phyloP scores from a whole-genome alignment of 306 rosid species.

The Hippophae tibetana region DNA sequence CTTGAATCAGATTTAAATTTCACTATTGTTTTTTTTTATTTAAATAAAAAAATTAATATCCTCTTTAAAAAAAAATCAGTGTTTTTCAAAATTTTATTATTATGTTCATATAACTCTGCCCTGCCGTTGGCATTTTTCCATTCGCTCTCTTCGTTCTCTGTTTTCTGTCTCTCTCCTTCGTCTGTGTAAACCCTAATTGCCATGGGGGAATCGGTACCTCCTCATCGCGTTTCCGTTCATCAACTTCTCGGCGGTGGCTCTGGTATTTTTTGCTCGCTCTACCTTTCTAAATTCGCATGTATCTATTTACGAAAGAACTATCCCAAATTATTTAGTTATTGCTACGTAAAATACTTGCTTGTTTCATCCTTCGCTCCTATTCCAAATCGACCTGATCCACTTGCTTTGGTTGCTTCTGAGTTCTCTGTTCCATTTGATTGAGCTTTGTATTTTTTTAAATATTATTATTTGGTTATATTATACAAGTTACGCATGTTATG shows the following conservation, averaged over 20 bases:
- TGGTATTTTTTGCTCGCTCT: slow-evolving; percentile 38
- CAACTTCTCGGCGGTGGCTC: slow-evolving; percentile 68
- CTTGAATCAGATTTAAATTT: too few species aligned
- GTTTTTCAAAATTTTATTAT: neutral
- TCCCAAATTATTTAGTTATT: neutral
- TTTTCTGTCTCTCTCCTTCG: neutral
- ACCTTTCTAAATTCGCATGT: neutral
- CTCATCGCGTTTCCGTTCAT: slow-evolving; percentile 54
- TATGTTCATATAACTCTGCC: neutral
- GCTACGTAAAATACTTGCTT: neutral
- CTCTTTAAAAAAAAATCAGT: too few species aligned
- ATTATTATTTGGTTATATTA: neutral
- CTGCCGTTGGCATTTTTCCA: slow-evolving; percentile 1
- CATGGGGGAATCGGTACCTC: slow-evolving; percentile 58
- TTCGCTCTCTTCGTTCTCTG: slow-evolving; percentile 4
- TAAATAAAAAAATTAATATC: too few species aligned
- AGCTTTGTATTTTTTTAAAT: neutral
- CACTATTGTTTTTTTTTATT: too few species aligned
- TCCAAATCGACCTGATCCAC: slow-evolving; percentile 2
- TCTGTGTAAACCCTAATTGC: slow-evolving; percentile 38
- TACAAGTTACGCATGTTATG: neutral
- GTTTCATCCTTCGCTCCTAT: slow-evolving; percentile 2
- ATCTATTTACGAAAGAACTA: neutral
- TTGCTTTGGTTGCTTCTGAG: neutral
- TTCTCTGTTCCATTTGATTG: neutral